Evolutionary conservation across 495 filamentous ascomycete species (phyloP).

Genomic region (Corynascus novoguineensis): DNA sequence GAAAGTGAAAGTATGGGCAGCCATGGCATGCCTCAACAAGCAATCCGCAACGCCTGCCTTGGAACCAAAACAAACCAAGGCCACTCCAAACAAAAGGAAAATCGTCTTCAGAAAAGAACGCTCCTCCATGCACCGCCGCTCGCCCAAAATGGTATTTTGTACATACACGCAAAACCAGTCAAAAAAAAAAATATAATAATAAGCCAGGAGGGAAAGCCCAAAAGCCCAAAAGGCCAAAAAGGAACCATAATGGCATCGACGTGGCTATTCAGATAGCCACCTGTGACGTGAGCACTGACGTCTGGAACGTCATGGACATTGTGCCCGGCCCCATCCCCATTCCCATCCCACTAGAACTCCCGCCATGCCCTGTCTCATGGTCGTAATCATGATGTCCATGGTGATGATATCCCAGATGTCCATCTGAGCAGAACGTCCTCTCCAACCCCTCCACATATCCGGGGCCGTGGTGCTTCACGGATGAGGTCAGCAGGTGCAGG

Average conservation of each 20-base stretch:
- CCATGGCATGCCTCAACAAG: background rate
- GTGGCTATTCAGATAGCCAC: background rate
- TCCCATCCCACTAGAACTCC: background rate
- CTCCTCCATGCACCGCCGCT: conserved; percentile 8
- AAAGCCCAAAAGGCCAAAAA: background rate
- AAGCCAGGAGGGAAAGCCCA: conserved; percentile 1
- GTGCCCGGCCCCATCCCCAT: too few species aligned
- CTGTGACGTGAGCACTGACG: conserved; percentile 13
- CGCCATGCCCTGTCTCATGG: too few species aligned
- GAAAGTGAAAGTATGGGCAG: too few species aligned
- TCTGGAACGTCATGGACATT: conserved; percentile 28
- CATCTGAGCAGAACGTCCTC: background rate
- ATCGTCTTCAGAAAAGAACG: conserved; percentile 1
- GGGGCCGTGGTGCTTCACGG: conserved; percentile 20
- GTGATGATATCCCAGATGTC: too few species aligned
- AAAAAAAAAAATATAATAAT: background rate
- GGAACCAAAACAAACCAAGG: background rate
- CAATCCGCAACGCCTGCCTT: background rate
- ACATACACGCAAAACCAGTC: background rate
- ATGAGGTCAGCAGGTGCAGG: conserved; percentile 26
- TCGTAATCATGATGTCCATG: conserved; percentile 3
- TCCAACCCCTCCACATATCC: conserved; percentile 8
- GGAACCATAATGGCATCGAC: background rate
- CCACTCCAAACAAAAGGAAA: background rate
- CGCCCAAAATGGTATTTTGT: conserved; percentile 2